Percentiles rank a stretch among this genome's conserved stretches.
Conservation (phyloP, 495 filamentous ascomycete species). For the Lasiosphaeria ovina region DNA sequence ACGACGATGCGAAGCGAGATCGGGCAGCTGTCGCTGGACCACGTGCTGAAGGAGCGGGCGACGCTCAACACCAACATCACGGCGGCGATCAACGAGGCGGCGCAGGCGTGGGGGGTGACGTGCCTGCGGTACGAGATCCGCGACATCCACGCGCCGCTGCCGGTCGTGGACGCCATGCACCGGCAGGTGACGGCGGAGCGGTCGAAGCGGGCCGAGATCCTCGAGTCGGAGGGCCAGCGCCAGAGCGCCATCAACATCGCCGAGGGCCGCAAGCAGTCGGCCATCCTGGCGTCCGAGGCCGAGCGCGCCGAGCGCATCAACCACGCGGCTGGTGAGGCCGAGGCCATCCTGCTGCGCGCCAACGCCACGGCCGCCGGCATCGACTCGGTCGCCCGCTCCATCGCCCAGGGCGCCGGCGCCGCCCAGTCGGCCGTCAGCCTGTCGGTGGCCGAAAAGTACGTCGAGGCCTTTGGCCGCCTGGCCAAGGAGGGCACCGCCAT, state of each 20-base stretch:
- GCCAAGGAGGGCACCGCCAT: conserved; percentile 93
- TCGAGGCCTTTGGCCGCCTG: conserved; percentile 87
- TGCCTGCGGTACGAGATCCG: conserved; percentile 97
- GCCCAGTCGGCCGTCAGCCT: conserved; percentile 82
- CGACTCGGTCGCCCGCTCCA: conserved; percentile 73
- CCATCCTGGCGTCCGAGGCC: conserved; percentile 95
- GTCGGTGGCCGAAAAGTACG: conserved; percentile 94
- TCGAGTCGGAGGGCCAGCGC: conserved; percentile 92
- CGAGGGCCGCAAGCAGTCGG: conserved; percentile 91
- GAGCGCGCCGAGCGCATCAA: conserved; percentile 88
- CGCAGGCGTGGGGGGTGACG: conserved; percentile 92
- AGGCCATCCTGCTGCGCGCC: conserved; percentile 85
- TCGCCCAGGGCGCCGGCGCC: conserved; percentile 63
- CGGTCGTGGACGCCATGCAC: conserved; percentile 96
- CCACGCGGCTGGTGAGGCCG: conserved; percentile 82
- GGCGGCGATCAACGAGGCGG: conserved; percentile 95
- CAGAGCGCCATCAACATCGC: conserved; percentile 98
- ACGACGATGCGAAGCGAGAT: conserved; percentile 99
- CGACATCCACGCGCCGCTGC: conserved; percentile 93
- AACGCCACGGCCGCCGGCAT: conserved; percentile 85
- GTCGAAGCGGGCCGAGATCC: conserved; percentile 93
- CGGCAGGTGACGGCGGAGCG: conserved; percentile 95
- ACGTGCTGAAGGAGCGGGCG: conserved; percentile 94
- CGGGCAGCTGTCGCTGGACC: conserved; percentile 91
- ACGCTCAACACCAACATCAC: conserved; percentile 97